A percentile compares a stretch with the other conserved stretches of the same genome.
phyloP scores from a whole-genome alignment of 345 rosid species.

The Linum usitatissimum region DNA sequence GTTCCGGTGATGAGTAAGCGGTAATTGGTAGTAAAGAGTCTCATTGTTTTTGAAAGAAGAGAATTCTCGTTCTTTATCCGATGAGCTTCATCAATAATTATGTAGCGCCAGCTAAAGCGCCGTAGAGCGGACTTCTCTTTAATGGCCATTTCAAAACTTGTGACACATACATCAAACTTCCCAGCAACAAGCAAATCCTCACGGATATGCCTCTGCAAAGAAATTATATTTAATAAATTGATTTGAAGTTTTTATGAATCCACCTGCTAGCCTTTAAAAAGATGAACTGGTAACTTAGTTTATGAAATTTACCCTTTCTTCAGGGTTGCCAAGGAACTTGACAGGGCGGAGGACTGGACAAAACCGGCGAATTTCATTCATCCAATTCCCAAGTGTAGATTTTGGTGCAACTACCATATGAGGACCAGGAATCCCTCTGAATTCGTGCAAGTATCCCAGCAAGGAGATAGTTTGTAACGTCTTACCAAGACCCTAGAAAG shows the following conservation, averaged over 20 bases:
- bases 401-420: constrained; percentile 99
- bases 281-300: not conserved
- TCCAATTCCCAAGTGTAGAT: constrained; percentile 99
- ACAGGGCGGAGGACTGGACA: constrained; percentile 91
- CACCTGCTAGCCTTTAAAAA: not conserved
- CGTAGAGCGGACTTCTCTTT: constrained; percentile 86
- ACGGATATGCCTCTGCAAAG: constrained; percentile 72
- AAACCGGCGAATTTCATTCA: constrained; percentile 95
- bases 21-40: constrained; percentile 75
- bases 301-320: constrained; percentile 62
- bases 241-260: not conserved
- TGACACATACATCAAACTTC: constrained; percentile 95
- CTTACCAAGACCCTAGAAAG: constrained; percentile 84
- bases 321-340: constrained; percentile 97
- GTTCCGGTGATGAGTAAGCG: constrained; percentile 95
- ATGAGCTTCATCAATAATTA: constrained; percentile 96
- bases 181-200: constrained; percentile 90
- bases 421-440: constrained; percentile 93
- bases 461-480: constrained; percentile 94
- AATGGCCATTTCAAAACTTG: constrained; percentile 99
- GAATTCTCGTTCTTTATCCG: constrained; percentile 93
- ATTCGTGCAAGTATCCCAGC: constrained; percentile 89
- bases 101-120: constrained; percentile 97
- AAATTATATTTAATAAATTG: not conserved
- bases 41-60: constrained; percentile 91